Conservation (phyloP, 2,329 filamentous ascomycete species). For the Penicillium sp. region DNA sequence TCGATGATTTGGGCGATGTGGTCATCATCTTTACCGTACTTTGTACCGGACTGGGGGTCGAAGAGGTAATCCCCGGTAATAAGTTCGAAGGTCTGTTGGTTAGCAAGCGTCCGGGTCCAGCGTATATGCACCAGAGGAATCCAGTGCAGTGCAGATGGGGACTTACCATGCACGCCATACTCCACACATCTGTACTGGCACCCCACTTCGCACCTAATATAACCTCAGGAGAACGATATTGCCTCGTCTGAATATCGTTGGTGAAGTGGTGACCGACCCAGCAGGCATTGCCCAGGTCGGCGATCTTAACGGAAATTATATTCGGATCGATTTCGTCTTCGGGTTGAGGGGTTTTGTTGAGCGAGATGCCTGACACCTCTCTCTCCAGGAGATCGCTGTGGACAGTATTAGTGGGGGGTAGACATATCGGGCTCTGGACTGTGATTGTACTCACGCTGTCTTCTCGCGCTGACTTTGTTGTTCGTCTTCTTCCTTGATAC, state of each 20-base stretch:
- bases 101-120: neutral
- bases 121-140: too few relatives aligned
- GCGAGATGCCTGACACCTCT: constrained; percentile 91
- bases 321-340: constrained; percentile 55
- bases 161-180: constrained; percentile 97
- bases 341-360: constrained; percentile 70
- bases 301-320: constrained; percentile 98
- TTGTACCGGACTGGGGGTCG: constrained; percentile 96
- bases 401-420: constrained; percentile 14
- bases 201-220: constrained; percentile 98
- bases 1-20: constrained; percentile 99
- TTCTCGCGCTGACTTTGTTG: constrained; percentile 85
- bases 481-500: constrained; percentile 62
- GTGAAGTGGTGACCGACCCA: constrained; percentile 99
- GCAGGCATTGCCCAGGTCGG: constrained; percentile 95
- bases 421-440: neutral
- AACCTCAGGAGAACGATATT: constrained; percentile 96
- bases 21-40: constrained; percentile 99
- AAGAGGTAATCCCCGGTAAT: constrained; percentile 99
- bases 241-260: constrained; percentile 97
- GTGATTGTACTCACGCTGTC: constrained; percentile 73
- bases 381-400: constrained; percentile 84
- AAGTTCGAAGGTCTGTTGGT: constrained; percentile 82
- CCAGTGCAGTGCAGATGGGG: neutral
- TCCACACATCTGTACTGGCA: constrained; percentile 99